Percentiles rank a stretch among this genome's conserved stretches.
These are phyloP conservation scores for Stephania japonica DNA, from an alignment of 164 flowering plant species.

Conservation along the genomic window DNA sequence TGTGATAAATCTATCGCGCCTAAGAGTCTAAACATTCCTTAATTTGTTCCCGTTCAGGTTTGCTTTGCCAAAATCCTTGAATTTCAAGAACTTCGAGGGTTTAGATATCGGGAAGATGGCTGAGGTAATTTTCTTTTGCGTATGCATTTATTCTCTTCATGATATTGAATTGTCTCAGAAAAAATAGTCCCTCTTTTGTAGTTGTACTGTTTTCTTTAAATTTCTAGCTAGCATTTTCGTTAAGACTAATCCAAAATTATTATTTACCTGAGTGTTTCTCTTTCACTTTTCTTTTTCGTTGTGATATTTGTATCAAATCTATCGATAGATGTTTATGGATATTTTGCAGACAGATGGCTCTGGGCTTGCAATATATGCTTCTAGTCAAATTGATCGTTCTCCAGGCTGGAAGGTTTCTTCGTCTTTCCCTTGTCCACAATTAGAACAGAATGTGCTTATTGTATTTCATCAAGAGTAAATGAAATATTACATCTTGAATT, in stretches of 20 bases:
- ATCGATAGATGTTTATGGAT: neutral
- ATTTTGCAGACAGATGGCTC: slow-evolving; percentile 55
- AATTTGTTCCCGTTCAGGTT: slow-evolving; percentile 34
- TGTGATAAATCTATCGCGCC: neutral
- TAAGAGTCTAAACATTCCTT: neutral
- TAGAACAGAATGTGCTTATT: neutral
- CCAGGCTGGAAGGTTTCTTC: slow-evolving; percentile 68
- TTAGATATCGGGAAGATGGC: slow-evolving; percentile 71
- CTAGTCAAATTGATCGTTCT: slow-evolving; percentile 59
- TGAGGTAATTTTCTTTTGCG: slow-evolving; percentile 23
- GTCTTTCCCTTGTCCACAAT: too few species aligned
- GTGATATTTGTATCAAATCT: neutral
- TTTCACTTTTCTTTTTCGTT: neutral
- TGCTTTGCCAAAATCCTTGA: slow-evolving; percentile 55
- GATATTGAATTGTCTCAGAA: neutral
- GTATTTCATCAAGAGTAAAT: neutral
- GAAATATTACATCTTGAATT: neutral
- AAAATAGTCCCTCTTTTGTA: neutral
- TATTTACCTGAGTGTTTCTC: neutral
- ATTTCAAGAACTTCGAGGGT: slow-evolving; percentile 39
- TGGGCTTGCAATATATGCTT: slow-evolving; percentile 73
- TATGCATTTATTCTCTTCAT: neutral
- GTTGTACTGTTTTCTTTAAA: neutral
- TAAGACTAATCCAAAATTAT: neutral
- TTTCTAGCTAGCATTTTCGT: too few species aligned